These are phyloP conservation scores for Talaromyces sp. DNA, from an alignment of 2,329 filamentous ascomycete species.

Conservation along the genomic window DNA sequence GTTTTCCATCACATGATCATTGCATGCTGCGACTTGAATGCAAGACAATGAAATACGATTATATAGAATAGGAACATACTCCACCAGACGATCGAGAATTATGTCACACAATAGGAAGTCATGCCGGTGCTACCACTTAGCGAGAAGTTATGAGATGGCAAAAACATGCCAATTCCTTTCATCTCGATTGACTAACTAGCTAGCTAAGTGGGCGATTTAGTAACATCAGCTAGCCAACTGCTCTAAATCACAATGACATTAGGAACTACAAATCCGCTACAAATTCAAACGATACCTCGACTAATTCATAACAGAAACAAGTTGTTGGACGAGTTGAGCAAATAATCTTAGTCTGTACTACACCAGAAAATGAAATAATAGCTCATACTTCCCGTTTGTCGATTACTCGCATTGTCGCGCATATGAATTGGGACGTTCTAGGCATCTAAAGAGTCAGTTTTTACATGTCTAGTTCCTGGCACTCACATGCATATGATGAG, in stretches of 20 bases:
- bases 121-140: not conserved
- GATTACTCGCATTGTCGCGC: not conserved
- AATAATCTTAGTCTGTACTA: not conserved
- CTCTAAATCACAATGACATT: not conserved
- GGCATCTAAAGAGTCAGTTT: not conserved
- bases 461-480: not conserved
- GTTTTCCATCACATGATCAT: not conserved
- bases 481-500: not conserved
- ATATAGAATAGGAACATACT: not conserved
- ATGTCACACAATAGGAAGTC: not conserved
- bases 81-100: not conserved
- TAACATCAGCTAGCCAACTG: not conserved
- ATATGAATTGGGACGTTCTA: not conserved
- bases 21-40: not conserved
- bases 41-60: not conserved
- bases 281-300: not conserved
- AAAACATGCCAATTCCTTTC: not conserved
- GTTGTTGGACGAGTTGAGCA: not conserved
- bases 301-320: not conserved
- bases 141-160: not conserved
- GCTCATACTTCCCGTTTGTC: not conserved
- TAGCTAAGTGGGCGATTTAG: not conserved
- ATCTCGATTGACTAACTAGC: not conserved
- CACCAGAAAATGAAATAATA: not conserved
- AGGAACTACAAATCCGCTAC: not conserved